Conservation (phyloP, 2,329 filamentous ascomycete species). For the Claviceps spartinae region DNA sequence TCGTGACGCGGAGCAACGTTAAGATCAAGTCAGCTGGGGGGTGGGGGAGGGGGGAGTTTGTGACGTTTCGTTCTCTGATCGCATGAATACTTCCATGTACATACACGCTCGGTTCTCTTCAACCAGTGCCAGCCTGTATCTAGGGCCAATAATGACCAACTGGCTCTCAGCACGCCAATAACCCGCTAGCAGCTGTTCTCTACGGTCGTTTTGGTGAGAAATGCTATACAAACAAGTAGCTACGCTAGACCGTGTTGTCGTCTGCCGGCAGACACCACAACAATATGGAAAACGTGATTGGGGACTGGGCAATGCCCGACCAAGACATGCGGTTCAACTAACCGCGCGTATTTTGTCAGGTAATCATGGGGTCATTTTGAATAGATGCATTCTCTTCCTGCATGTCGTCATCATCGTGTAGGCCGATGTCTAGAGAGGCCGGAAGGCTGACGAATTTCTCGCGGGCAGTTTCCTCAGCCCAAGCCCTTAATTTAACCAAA, state of each 20-base stretch:
- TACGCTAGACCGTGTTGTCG: neutral
- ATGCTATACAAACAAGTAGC: neutral
- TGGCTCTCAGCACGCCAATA: neutral
- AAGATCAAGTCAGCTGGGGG: no score
- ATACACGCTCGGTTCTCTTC: neutral
- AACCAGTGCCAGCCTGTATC: neutral
- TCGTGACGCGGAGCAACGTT: no score
- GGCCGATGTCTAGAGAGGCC: constrained; percentile 22
- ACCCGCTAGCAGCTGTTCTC: neutral
- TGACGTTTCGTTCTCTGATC: no score
- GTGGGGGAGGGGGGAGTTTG: no score
- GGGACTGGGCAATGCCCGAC: neutral
- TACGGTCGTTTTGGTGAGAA: neutral
- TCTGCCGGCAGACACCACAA: neutral
- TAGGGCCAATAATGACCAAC: neutral
- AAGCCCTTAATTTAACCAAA: constrained; percentile 68
- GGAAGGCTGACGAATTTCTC: constrained; percentile 19
- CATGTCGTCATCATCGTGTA: constrained; percentile 26
- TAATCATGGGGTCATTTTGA: constrained; percentile 35
- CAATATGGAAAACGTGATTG: neutral
- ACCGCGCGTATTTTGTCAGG: constrained; percentile 17
- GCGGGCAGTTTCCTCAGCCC: constrained; percentile 58
- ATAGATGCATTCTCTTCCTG: constrained; percentile 11
- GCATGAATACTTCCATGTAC: neutral
- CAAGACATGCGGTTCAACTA: neutral